Evolutionary conservation across 78 protist genomes (phyloP).

Genomic region (Emiliania huxleyi): DNA sequence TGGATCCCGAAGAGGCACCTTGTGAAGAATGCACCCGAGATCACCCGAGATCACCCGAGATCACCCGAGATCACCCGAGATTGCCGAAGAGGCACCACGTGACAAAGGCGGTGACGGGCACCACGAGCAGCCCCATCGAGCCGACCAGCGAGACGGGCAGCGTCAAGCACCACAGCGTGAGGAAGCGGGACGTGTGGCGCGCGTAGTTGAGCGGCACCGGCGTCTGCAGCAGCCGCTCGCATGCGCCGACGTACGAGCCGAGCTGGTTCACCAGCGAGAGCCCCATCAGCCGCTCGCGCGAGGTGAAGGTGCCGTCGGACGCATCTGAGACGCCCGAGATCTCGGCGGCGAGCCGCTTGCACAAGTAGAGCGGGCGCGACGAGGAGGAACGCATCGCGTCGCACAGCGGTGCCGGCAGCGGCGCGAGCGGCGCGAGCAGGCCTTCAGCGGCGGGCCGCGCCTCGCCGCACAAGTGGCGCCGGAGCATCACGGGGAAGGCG

Average conservation of each 20-base stretch:
- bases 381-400: neutral
- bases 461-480: neutral
- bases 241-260: neutral
- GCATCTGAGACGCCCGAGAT: neutral
- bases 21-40: too few species aligned
- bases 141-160: slow-evolving; percentile 30
- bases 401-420: too few species aligned
- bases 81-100: neutral
- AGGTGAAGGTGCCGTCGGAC: neutral
- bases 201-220: slow-evolving; percentile 55
- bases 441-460: neutral
- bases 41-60: too few species aligned
- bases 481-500: neutral
- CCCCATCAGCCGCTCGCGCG: slow-evolving; percentile 16
- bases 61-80: too few species aligned
- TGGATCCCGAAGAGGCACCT: slow-evolving; percentile 12
- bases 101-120: neutral
- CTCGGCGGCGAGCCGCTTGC: neutral
- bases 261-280: neutral
- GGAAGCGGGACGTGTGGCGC: slow-evolving; percentile 43
- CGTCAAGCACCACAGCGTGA: slow-evolving; percentile 40
- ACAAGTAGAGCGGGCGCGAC: neutral
- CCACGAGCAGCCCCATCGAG: slow-evolving; percentile 9
- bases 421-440: neutral
- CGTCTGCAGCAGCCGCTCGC: slow-evolving; percentile 49